Evolutionary conservation across 306 rosid genomes (phyloP).

Genomic region (Prunus salicina): DNA sequence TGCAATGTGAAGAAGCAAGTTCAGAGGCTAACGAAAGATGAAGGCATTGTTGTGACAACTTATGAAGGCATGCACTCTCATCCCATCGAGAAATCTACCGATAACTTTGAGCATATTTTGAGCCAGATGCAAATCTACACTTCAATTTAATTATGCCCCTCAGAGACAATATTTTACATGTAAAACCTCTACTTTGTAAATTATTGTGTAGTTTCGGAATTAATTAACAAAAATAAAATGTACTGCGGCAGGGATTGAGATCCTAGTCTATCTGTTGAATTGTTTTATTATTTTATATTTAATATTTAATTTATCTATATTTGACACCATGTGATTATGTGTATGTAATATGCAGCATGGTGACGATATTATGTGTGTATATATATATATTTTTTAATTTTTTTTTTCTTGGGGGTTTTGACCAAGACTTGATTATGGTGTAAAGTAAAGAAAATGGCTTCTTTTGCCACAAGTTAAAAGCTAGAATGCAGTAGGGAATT

Average conservation of each 20-base stretch:
- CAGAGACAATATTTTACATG: neutral
- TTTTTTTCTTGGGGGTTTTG: no score
- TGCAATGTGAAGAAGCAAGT: constrained; percentile 56
- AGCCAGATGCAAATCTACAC: constrained; percentile 48
- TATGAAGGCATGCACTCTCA: constrained; percentile 54
- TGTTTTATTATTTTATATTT: neutral
- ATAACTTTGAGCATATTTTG: constrained; percentile 55
- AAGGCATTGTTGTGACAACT: constrained; percentile 45
- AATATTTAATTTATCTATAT: neutral
- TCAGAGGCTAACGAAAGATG: constrained; percentile 46
- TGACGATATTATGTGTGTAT: no score
- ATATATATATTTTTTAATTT: no score
- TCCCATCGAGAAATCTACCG: constrained; percentile 46
- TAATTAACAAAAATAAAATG: neutral
- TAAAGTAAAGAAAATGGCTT: no score
- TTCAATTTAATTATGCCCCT: constrained; percentile 12
- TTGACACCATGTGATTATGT: neutral
- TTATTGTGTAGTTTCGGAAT: neutral
- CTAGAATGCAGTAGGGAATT: no score
- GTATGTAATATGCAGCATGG: neutral
- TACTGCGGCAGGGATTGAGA: neutral
- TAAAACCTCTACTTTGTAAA: neutral
- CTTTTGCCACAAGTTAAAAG: no score
- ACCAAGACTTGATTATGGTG: no score
- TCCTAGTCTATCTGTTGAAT: neutral